Base-by-base conservation (phyloP, 2,329 filamentous ascomycete species). In the Pseudogymnoascus sp. region DNA sequence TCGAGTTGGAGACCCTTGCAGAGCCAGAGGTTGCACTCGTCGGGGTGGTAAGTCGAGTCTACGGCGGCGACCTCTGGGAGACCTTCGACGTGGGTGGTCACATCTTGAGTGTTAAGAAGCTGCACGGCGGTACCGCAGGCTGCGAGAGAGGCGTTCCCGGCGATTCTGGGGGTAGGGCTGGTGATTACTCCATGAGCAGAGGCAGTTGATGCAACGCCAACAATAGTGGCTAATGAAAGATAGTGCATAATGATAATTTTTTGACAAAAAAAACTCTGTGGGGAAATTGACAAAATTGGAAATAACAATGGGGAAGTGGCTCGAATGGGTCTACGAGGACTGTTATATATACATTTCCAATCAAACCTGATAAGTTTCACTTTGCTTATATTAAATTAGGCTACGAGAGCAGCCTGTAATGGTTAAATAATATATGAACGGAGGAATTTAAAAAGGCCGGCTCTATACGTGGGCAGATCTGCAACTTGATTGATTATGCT, bases 1-100 rank as follows among this genome's bases (percentile, higher is more conserved):
- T 81, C 76, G 64, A 79, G 78, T 18, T 73, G 71, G 68, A 77
- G 76, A 9, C 79, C 78, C 63, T 76, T 77, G 75, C 79, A 81
- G 61, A 80, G 75, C 65, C 75, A 76, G 40, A 79, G 68, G 64
- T 78, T 74, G 72, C 76, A 74, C 66, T 55, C 60, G 5, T 59
- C 59, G 7, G 61, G 52, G 37, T 65, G 64, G 61, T 67, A 66
- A 58, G 65, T 39, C 45, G 64, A 65, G 6, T 76, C 74, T 1
- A 72, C 70, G 5, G 73, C 73, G 13, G 72, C 73, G 60, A 76
- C 74, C 12, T 70, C 62, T 1, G 74, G 68, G 15, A 74, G 68
- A 3, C 70, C 69, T 58, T 73, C 65, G 13, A 76, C 74, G 31
- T 78, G 69, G 3, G 68, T 67, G 48, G 64, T 67, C 59, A n/a